Evolutionary conservation across 106 monocot species (phyloP), one percentile per base, ranked within the genome.

Genomic region (Allium fistulosum): DNA sequence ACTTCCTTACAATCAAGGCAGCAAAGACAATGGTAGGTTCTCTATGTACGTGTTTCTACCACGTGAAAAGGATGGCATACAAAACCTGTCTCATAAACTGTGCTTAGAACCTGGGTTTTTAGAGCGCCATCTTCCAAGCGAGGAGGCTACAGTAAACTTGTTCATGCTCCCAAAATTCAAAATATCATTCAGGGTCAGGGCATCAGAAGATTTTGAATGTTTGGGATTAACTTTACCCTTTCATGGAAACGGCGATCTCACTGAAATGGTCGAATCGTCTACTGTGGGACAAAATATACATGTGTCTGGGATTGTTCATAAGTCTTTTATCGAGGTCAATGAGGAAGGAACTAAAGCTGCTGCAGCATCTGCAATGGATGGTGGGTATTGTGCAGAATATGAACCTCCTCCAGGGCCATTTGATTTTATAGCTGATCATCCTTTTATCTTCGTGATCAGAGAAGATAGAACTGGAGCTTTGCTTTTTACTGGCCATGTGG

Each of bases 11-110:
- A 78, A 83, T 37, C 86, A 84, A 77, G 87, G 84, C 16, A 22
- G 22, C 22, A 64, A 70, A 7, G 79, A 87, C 50, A 64, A 67
- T 26, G 79, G 90, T 57, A 77, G 76, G 8, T 94, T 86, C 68
- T 94, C 93, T 9, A 94, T 94, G 93, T 84, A 89, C 61, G 73
- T 94, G 26, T 82, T 84, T 69, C 77, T 94, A 5, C 93, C 93
- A 9, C 72, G 85, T 59, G 78, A 49, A 48, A 63, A 71, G 10
- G 83, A 86, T 55, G 86, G 89, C 7, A 48, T 89, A n/a, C 78
- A 68, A 73, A 76, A 26, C 51, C 72, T 94, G 51, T 48, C 59
- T n/a, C 83, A 82, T 53, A 86, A 86, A 66, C 61, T 94, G 45
- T 58, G 57, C 53, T 76, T 80, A 49, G 79, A 84, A 63, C 37